Base-by-base conservation (phyloP, 1,139 yeast species). In the Candida neerlandica region DNA sequence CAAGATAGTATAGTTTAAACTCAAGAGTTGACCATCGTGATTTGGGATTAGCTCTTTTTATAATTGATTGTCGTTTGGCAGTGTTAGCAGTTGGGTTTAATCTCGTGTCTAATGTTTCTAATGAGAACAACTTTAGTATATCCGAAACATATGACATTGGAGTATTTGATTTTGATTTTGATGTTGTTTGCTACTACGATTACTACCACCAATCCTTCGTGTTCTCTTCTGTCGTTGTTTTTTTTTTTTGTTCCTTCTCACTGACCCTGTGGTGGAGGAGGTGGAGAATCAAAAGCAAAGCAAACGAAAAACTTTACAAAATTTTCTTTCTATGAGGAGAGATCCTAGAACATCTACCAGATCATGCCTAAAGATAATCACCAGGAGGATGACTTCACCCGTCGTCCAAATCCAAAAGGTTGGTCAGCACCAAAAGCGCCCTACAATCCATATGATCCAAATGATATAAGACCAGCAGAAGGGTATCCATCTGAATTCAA, bases 351-450 rank as follows among this genome's bases (percentile, higher is more conserved):
- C 9, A 14, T 18, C 21, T 18, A 41, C 9, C 9, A 19, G 11
- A 34, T 15, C 23, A 39, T 45, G 38, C 10, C 47, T 7, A 39
- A 38, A 23, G 19, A 39, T 27, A 37, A 37, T 19, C 41, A 37
- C 12, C 15, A 41, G 16, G 21, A 16, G n/a, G 14, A 16, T 21
- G 34, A 58, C 40, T 53, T 58, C 3, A 54, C 58, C 40, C 75
- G 95, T 71, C 71, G 91, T 52, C 89, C 95, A 2, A 85, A 88
- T 59, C 95, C 96, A 1, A 81, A 81, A 15, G 94, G 94, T 0
- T 88, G 96, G 96, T 79, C 79, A 0, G 89, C 85, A 1, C 96
- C 96, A 3, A 81, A 78, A 55, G 94, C 92, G 1, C 94, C 94
- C 0, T 89, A 88, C 63, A 89, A 89, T 58, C 96, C 96, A 2